Base-by-base conservation (phyloP, 1,284 basidiomycete genomes). In the Mycosarcoma mackinlayi region DNA sequence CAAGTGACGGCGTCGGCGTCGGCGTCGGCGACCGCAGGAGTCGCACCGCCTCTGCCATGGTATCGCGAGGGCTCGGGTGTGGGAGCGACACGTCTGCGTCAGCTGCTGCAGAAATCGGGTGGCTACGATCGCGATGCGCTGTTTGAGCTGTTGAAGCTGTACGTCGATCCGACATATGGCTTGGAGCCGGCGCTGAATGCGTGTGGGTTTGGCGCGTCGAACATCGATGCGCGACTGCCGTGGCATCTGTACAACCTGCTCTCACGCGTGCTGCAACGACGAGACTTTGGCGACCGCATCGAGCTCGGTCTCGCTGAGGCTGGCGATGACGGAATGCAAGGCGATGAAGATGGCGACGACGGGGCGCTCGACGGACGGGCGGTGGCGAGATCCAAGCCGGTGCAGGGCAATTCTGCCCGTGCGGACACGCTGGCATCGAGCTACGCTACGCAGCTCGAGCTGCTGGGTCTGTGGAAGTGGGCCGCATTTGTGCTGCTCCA, bases 191-290 rank as follows among this genome's bases (percentile, higher is more conserved):
- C 84, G n/a, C 81, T 88, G 6, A 75, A 83, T 6, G 90, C 94
- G 0, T 85, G 89, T 28, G 91, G 91, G 33, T 93, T 92, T 77
- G 88, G 89, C 1, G 84, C 90, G 0, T 91, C 89, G 11, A 90
- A 91, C 0, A 83, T 89, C 19, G 94, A 96, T 83, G 90, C 89
- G 79, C 88, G 92, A 11, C 85, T 97, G 53, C 87, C 92, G 8
- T 99, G 95, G 95, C 94, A 98, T 83, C 82, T 98, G 27, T 97
- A 95, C 82, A 88, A 94, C 59, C 85, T 98, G 30, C 86, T 98
- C 24, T 91, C 93, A 4, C 88, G 90, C 23, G 91, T 91, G 50
- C 87, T 98, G 82, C 86, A 89, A 37, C 84, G 90, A 45, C 88
- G 94, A 24, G 94, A 97, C 81, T 92, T 96, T 69, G 87, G 88